Conservation (phyloP, 1,139 yeast genomes). For the Geotrichum bryndzae region DNA sequence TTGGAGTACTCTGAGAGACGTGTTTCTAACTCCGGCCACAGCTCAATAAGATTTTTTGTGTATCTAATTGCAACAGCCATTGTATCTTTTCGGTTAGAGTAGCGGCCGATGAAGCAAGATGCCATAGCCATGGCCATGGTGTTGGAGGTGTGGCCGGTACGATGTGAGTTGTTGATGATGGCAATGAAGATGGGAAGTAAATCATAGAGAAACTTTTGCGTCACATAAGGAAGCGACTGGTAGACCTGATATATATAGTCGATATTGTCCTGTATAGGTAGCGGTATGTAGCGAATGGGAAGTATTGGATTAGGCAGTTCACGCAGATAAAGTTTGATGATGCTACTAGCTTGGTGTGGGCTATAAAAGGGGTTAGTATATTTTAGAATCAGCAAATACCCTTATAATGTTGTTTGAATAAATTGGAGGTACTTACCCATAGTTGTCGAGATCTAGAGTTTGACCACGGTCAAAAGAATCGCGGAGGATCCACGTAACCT, state of each 20-base stretch:
- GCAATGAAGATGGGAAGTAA: constrained; percentile 10
- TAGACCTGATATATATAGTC: constrained; percentile 8
- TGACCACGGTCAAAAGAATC: constrained; percentile 39
- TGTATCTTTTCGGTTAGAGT: constrained; percentile 25
- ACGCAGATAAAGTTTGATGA: constrained; percentile 13
- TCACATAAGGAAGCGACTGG: constrained; percentile 11
- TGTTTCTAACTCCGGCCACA: constrained; percentile 24
- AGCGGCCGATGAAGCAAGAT: constrained; percentile 31
- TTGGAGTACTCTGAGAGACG: constrained; percentile 8
- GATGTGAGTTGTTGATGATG: constrained; percentile 3
- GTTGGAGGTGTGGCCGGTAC: constrained; percentile 7
- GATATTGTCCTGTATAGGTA: constrained; percentile 7
- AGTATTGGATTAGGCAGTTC: constrained; percentile 15
- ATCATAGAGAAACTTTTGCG: constrained; percentile 14
- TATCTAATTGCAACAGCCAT: constrained; percentile 26
- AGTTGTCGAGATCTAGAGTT: constrained; percentile 33
- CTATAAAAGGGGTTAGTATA: constrained; percentile 22
- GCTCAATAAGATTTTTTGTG: constrained; percentile 27
- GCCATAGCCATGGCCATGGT: constrained; percentile 23
- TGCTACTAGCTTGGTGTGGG: constrained; percentile 12
- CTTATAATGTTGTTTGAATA: not conserved
- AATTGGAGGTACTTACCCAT: constrained; percentile 15
- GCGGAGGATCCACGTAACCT: constrained; percentile 29
- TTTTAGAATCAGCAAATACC: not conserved
- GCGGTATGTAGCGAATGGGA: constrained; percentile 7